Evolutionary conservation across 495 filamentous ascomycete species (phyloP), one percentile per base, ranked within the genome.

Genomic region (Aspergillus cavernicola): DNA sequence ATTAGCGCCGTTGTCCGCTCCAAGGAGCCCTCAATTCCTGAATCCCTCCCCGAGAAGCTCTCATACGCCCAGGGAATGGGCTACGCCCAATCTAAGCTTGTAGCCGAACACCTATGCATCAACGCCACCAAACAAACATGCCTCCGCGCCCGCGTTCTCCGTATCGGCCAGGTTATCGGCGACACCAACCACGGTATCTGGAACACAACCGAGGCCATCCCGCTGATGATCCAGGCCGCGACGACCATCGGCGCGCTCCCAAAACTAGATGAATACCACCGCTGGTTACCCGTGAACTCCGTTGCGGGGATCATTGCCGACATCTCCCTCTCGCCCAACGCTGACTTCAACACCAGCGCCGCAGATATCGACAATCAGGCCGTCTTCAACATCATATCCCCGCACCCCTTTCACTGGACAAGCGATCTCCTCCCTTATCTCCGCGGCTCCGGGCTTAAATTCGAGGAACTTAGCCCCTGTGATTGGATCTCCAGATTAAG

Each of bases 201-300:
- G 84, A 87, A 85, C 57, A 60, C 69, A 28, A 79, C 69, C 2
- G 84, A 87, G 59, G 83, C 82, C 4, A 86, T 82, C 69, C 81
- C 84, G 12, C 60, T 85, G 51, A 79, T 86, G 69, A 58, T 86
- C 7, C 74, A 73, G 29, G 74, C 66, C 0, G 70, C 73, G 11
- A 59, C 57, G 10, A 62, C 78, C 0, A 72, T 78, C 12, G 71
- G 72, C 0, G 74, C 71, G 39, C 66, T 88, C 1, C 84, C 84
- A 0, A 58, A 68, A 13, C 66, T 88, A 0, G 58, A 74, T 2
- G 73, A 82, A 16, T 55, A n/a, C 4, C 56, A 45, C 2, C 52
- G 55, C 42, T 64, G 62, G 62, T 28, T 64, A 7, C 62, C 62
- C 4, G 60, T 66, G 9, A 53, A 63, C 8, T 23, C 26, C 0